Conservation (phyloP, 495 filamentous ascomycete genomes). For the Cercophora samala region DNA sequence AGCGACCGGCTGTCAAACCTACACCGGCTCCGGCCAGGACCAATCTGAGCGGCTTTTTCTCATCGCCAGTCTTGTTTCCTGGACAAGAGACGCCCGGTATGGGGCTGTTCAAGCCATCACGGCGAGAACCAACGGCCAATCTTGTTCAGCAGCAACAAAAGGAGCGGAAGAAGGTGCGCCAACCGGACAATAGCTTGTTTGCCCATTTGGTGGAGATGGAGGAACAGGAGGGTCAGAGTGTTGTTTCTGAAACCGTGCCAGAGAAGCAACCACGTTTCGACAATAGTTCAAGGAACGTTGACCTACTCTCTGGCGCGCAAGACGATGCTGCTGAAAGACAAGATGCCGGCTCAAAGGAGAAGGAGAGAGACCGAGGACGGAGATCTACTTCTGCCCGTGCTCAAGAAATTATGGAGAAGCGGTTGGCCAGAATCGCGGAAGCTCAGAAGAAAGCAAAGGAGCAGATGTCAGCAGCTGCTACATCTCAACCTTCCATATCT, state of each 20-base stretch:
- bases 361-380: neutral
- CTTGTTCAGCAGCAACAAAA: neutral
- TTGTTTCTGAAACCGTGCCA: conserved; percentile 28
- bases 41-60: conserved; percentile 47
- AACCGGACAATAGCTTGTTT: conserved; percentile 14
- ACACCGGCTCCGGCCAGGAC: conserved; percentile 6
- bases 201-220: conserved; percentile 4
- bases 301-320: conserved; percentile 27
- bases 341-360: neutral
- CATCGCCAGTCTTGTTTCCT: conserved; percentile 44
- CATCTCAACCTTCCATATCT: neutral
- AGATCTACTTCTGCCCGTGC: neutral
- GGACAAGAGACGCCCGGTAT: neutral
- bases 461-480: neutral
- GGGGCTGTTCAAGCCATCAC: neutral
- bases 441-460: neutral
- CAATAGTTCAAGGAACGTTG: conserved; percentile 22
- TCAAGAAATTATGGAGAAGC: too few relatives aligned
- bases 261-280: conserved; percentile 30
- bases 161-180: neutral
- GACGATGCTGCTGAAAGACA: neutral
- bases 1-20: conserved; percentile 3
- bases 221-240: neutral
- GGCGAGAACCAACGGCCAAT: neutral
- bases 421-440: conserved; percentile 8